Base-by-base conservation (phyloP, 352 stramenopile genomes). In the Phytophthora litchii region DNA sequence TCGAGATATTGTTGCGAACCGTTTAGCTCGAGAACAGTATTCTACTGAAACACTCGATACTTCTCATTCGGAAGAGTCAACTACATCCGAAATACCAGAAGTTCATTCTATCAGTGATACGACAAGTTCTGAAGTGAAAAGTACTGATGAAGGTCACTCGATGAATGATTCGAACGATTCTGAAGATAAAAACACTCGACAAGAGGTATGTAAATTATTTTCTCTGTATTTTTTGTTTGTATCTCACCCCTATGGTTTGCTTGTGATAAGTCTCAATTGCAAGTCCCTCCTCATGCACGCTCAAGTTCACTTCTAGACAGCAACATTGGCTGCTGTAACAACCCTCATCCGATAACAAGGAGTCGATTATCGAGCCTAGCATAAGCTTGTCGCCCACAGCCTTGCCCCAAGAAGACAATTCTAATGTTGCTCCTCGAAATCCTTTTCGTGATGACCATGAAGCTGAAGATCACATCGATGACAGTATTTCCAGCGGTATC, bases 1-100 rank as follows among this genome's bases (percentile, higher is more conserved):
- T n/a, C 72, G 75, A 3, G 57, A 70, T 27, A 36, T 79, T 8
- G 45, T 84, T 29, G 54, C 65, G 0, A 46, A 47, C 11, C 50
- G 41, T 23, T 49, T 56, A 40, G 37, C 23, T 27, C 3, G 23
- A 27, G 23, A 27, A 5, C 23, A 27, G 23, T 27, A 27, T 27
- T 27, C 23, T 27, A 27, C 5, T 27, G 5, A 27, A 27, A 27
- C 23, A 27, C 23, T 27, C 23, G 23, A 27, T 5, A 27, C 3
- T 27, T 27, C 23, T 3, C 3, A 27, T 27, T 27, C 23, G 5
- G 5, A 3, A 27, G 45, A 48, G 23, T 48, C 41, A 32, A 5
- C 19, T 32, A 46, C 27, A 51, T 8, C 19, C 1, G 47, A 17
- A 12, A 12, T n/a, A 46, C 20, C 17, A 17, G 19, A 10, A 53